Conservation (phyloP, 2,329 filamentous ascomycete genomes). For the Xylaria hypoxylon region DNA sequence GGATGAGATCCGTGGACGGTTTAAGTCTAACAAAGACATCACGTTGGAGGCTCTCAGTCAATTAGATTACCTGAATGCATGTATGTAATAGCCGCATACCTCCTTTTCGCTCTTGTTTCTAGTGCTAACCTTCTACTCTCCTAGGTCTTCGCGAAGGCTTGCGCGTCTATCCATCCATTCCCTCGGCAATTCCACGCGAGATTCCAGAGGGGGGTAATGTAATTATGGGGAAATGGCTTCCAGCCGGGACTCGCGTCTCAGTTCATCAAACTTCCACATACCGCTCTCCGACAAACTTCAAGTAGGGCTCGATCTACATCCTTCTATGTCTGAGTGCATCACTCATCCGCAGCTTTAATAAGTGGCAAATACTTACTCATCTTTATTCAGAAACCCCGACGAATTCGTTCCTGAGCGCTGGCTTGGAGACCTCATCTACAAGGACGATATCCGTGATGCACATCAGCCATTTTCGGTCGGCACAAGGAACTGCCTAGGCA, state of each 20-base stretch:
- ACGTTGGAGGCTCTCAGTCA: constrained; percentile 40
- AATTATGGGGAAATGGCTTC: constrained; percentile 40
- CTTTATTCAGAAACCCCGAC: constrained; percentile 35
- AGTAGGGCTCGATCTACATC: constrained; percentile 11
- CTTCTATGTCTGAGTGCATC: neutral
- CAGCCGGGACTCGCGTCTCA: constrained; percentile 37
- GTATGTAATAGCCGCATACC: constrained; percentile 8
- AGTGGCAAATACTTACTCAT: constrained; percentile 15
- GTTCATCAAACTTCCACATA: constrained; percentile 41
- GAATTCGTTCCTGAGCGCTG: constrained; percentile 41
- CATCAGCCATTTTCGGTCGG: constrained; percentile 41
- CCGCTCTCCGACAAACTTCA: constrained; percentile 34
- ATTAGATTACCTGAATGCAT: constrained; percentile 47
- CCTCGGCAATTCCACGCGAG: constrained; percentile 40
- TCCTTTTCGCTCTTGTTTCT: neutral
- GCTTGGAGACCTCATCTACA: constrained; percentile 33
- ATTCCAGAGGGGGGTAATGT: constrained; percentile 44
- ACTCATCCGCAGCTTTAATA: neutral
- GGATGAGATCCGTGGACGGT: constrained; percentile 33
- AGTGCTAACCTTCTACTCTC: neutral
- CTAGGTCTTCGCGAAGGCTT: constrained; percentile 44
- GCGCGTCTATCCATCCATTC: constrained; percentile 44
- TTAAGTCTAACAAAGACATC: constrained; percentile 45
- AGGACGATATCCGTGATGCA: constrained; percentile 35
- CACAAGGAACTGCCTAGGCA: constrained; percentile 42